These are phyloP conservation scores for Saturnispora saitoi DNA, from an alignment of 805 yeast genomes.

Conservation along the genomic window DNA sequence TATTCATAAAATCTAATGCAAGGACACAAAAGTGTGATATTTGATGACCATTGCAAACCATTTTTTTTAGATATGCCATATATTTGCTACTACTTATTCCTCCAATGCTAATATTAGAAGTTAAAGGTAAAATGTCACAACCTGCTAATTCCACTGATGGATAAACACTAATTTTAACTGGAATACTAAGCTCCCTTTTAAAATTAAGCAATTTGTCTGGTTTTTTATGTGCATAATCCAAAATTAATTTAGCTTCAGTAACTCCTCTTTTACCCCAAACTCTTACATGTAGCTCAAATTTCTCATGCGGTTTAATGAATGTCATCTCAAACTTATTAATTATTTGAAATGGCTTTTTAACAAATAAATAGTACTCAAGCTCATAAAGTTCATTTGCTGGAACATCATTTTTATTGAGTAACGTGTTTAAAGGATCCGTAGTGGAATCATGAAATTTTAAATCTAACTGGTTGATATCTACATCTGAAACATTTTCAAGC, in stretches of 20 bases:
- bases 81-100: constrained; percentile 19
- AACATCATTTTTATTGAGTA: constrained; percentile 36
- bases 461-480: constrained; percentile 46
- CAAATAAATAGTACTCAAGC: constrained; percentile 57
- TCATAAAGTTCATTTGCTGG: constrained; percentile 64
- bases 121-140: constrained; percentile 62
- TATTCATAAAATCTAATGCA: constrained; percentile 70
- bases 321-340: constrained; percentile 37
- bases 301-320: constrained; percentile 31
- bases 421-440: constrained; percentile 50
- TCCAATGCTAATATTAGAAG: constrained; percentile 25
- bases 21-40: constrained; percentile 52
- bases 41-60: constrained; percentile 26
- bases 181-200: constrained; percentile 54
- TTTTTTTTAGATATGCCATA: constrained; percentile 27
- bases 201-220: constrained; percentile 23
- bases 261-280: constrained; percentile 69
- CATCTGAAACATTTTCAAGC: constrained; percentile 50
- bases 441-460: constrained; percentile 70
- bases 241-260: constrained; percentile 50
- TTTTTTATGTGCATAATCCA: constrained; percentile 51
- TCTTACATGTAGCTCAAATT: constrained; percentile 43
- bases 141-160: constrained; percentile 69
- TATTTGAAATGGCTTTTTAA: constrained; percentile 49
- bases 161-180: constrained; percentile 60